Percentiles rank a stretch among this genome's conserved stretches.
These are phyloP conservation scores for Fonsecaea nubica DNA, from an alignment of 2,329 filamentous ascomycete genomes.

Conservation along the genomic window DNA sequence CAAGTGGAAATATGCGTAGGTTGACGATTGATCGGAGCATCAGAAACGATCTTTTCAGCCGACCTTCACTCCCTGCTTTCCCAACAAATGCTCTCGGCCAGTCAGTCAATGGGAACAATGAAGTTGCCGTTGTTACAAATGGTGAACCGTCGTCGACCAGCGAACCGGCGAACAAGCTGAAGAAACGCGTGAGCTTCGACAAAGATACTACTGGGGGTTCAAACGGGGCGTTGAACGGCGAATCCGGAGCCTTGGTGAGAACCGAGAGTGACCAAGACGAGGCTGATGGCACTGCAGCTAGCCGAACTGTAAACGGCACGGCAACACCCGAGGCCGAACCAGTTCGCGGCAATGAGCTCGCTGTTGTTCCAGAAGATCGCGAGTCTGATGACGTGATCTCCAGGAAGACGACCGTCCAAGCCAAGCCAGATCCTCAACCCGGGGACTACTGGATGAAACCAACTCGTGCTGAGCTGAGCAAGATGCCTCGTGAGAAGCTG, in stretches of 20 bases:
- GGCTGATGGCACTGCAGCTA: constrained; percentile 62
- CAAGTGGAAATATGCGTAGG: constrained; percentile 79
- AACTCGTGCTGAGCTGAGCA: constrained; percentile 72
- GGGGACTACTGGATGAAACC: constrained; percentile 91
- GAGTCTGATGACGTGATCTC: constrained; percentile 55
- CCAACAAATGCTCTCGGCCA: constrained; percentile 46
- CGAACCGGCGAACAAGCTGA: constrained; percentile 54
- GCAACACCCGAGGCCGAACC: constrained; percentile 60
- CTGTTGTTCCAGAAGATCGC: constrained; percentile 72
- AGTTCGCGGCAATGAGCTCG: constrained; percentile 75
- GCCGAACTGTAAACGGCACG: constrained; percentile 53
- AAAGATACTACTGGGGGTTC: constrained; percentile 61
- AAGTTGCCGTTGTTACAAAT: constrained; percentile 44
- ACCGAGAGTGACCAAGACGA: constrained; percentile 49
- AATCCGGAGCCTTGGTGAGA: constrained; percentile 59
- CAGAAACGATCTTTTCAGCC: constrained; percentile 67
- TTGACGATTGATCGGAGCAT: constrained; percentile 90
- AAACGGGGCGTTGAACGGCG: constrained; percentile 47
- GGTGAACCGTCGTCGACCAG: constrained; percentile 46
- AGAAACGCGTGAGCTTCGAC: constrained; percentile 93
- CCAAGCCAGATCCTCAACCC: constrained; percentile 59
- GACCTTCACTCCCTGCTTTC: constrained; percentile 44
- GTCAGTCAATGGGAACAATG: constrained; percentile 24
- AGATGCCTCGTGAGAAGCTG: constrained; percentile 80
- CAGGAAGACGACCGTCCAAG: constrained; percentile 36